Evolutionary conservation across 129 eudicot genomes (phyloP), one percentile per base, ranked within the genome.

Genomic region (Deinandra increscens): DNA sequence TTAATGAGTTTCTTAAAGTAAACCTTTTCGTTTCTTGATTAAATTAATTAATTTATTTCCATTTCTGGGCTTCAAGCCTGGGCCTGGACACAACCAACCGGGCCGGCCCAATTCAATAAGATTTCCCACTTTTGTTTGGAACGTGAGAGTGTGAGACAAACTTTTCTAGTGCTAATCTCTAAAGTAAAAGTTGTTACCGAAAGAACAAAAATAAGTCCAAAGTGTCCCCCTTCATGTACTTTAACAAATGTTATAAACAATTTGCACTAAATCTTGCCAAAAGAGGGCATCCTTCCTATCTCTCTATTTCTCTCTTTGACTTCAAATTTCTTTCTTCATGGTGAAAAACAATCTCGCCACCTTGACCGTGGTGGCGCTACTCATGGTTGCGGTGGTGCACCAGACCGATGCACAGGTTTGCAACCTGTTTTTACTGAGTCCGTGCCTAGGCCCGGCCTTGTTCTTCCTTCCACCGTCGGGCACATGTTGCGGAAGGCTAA

Each of bases 1-100:
- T 81, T 38, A 64, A 78, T 44, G 86, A 81, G 85, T 81, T 77
- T 68, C 48, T 77, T 20, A 72, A 67, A 48, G 56, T 63, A 44
- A 73, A 81, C 18, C 86, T 81, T 43, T 76, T 81, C 42, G 71
- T 58, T 64, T 70, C 73, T 67, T 75, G 51, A 75, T 55, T 44
- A 22, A 64, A 10, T 69, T 36, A 36, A 20, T 71, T 50, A 1
- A 51, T 51, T 71, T 42, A 29, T 43, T 6, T 36, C 39, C 31
- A 26, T 26, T 26, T 36, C 9, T 59, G 19, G 19, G 39, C 10
- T 26, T 29, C 39, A 29, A 29, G 29, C 29, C 29, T 50, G 2
- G n/a, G 60, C 11, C 44, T 17, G 23, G 38, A n/a, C 29, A 7
- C 1, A 9, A 15, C 14, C 4, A 54, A 22, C 61, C 2, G 36